Evolutionary conservation across 176 grass and related monocot species (phyloP), one percentile per base, ranked within the genome.

Genomic region (Calamus simplicifolius): DNA sequence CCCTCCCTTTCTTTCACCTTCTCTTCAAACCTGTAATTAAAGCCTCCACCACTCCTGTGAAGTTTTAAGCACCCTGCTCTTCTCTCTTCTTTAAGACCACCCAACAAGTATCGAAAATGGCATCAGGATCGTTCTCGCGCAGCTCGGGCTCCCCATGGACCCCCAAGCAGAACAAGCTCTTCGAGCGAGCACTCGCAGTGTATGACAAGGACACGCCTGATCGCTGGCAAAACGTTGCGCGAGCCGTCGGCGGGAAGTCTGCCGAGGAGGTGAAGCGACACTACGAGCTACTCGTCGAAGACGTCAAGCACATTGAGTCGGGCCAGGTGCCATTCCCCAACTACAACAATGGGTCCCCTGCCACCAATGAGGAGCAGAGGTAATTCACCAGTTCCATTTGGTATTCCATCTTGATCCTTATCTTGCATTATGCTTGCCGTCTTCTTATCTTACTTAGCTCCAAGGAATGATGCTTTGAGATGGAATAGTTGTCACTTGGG

Each of bases 261-360:
- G 77, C 50, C 0, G 82, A 84, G 14, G 90, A 90, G 0, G 80
- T 95, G 76, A 82, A 87, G 86, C 76, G 51, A 58, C 90, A 90
- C 74, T 87, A 77, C 30, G 56, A 61, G 25, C 27, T 77, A 21
- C 56, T 95, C 14, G 6, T 62, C 4, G 69, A 55, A 48, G 90
- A 87, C 28, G 13, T 95, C 52, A 6, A 62, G 5, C 49, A 23
- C 43, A 95, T 87, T 52, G 80, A 89, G 27, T 73, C 68, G 13
- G 35, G 35, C 35, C 35, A 43, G 35, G 35, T 43, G 7, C 35
- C 35, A 43, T 43, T 43, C 35, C 35, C 35, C 10, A 43, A 43
- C 35, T 43, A 43, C 18, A 54, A 18, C 51, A 77, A 64, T 43
- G 38, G 28, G 16, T 71, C 70, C 57, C 69, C 82, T 57, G 62